These are phyloP conservation scores for Curvularia sp. DNA, from an alignment of 2,329 filamentous ascomycete species.

Conservation along the genomic window DNA sequence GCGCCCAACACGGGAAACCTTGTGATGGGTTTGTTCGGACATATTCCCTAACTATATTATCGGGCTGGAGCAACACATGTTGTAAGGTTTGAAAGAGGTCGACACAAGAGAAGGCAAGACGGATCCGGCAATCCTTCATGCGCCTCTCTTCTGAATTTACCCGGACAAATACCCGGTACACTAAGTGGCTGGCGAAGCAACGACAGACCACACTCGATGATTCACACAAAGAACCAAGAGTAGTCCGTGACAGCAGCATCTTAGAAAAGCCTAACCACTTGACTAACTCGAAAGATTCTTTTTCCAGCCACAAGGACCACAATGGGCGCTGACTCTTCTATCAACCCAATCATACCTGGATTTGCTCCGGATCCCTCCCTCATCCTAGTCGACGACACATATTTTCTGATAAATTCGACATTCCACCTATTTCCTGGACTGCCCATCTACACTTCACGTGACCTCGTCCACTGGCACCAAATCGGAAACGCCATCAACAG, in stretches of 20 bases:
- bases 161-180: constrained; percentile 1
- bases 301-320: background rate
- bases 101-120: background rate
- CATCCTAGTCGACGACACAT: constrained; percentile 53
- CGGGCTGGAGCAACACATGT: background rate
- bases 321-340: background rate
- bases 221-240: background rate
- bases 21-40: background rate
- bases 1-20: background rate
- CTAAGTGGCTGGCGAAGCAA: background rate
- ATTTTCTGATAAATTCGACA: constrained; percentile 60
- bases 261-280: background rate
- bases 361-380: constrained; percentile 59
- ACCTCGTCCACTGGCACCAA: constrained; percentile 60
- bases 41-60: background rate
- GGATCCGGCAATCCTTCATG: background rate
- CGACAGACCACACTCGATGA: background rate
- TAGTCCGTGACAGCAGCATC: background rate
- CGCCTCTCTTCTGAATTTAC: background rate
- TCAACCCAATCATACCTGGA: constrained; percentile 54
- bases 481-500: constrained; percentile 57
- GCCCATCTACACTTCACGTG: constrained; percentile 59
- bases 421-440: constrained; percentile 61
- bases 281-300: too few relatives aligned
- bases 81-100: background rate